Conservation (phyloP, 148 eudicot genomes). For the Camellia lanceoleosa region DNA sequence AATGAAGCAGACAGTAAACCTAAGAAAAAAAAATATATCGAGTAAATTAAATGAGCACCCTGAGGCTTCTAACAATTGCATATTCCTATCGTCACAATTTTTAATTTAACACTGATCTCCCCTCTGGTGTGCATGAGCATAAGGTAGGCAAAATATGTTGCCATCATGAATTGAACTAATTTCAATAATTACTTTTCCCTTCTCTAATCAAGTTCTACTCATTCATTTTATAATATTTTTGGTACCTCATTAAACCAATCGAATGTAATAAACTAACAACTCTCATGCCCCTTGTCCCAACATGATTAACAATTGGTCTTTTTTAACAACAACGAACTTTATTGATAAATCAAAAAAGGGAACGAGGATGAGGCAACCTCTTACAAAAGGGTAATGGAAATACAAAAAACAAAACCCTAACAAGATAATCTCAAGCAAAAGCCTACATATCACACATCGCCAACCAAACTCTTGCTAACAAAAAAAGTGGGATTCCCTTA, state of each 20-base stretch:
- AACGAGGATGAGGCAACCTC: too few relatives aligned
- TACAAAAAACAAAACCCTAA: too few relatives aligned
- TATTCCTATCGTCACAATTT: neutral
- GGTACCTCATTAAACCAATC: neutral
- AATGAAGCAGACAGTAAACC: neutral
- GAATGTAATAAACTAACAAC: neutral
- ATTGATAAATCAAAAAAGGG: too few relatives aligned
- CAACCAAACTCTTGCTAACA: too few relatives aligned
- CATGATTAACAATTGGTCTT: neutral
- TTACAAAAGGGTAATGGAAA: too few relatives aligned
- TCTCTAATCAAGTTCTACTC: neutral
- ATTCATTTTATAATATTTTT: neutral
- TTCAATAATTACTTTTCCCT: neutral
- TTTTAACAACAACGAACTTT: too few relatives aligned
- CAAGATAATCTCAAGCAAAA: too few relatives aligned
- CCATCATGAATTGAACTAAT: neutral
- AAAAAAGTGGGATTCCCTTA: too few relatives aligned
- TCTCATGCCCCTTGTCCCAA: neutral
- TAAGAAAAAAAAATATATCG: neutral
- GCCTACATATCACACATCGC: too few relatives aligned
- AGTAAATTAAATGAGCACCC: neutral
- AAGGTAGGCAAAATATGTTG: neutral
- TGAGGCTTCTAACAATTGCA: slow-evolving; percentile 3
- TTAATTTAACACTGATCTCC: slow-evolving; percentile 5
- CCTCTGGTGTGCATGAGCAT: neutral